These are phyloP conservation scores for Vitis hybrid DNA, from an alignment of 177 flowering plant species.

Conservation along the genomic window DNA sequence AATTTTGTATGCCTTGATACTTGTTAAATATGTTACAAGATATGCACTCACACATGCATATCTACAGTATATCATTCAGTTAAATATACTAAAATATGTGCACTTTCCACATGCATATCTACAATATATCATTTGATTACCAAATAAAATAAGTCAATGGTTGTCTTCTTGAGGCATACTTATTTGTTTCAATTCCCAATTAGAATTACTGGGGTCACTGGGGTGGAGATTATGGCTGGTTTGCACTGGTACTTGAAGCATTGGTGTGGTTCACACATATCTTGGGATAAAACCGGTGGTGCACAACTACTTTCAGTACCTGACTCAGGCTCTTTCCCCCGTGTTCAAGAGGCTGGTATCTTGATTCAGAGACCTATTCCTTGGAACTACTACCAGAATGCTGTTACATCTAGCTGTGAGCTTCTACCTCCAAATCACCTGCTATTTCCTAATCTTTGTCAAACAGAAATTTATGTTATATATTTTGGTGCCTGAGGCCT, in stretches of 20 bases:
- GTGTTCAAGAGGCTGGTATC: constrained; percentile 47
- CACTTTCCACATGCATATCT: background rate
- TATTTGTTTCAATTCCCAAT: background rate
- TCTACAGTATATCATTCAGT: no score
- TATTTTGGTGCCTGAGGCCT: background rate
- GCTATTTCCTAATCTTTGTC: background rate
- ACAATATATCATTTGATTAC: background rate
- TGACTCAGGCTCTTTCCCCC: constrained; percentile 55
- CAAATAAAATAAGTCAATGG: background rate
- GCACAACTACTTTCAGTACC: constrained; percentile 61
- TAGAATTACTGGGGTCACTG: constrained; percentile 63
- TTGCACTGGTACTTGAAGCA: constrained; percentile 77
- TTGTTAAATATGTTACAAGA: no score
- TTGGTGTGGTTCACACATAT: constrained; percentile 74
- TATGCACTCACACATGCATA: no score
- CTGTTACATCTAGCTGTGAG: constrained; percentile 87
- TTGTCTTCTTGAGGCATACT: background rate
- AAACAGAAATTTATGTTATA: background rate
- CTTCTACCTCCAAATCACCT: background rate
- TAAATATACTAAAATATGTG: background rate
- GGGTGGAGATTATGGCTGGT: constrained; percentile 74
- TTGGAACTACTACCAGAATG: constrained; percentile 88
- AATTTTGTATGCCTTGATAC: no score
- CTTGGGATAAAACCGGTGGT: constrained; percentile 88
- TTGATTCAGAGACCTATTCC: constrained; percentile 64